Conservation (phyloP, 1,284 basidiomycete genomes). For the Ceratobasidium sp. region DNA sequence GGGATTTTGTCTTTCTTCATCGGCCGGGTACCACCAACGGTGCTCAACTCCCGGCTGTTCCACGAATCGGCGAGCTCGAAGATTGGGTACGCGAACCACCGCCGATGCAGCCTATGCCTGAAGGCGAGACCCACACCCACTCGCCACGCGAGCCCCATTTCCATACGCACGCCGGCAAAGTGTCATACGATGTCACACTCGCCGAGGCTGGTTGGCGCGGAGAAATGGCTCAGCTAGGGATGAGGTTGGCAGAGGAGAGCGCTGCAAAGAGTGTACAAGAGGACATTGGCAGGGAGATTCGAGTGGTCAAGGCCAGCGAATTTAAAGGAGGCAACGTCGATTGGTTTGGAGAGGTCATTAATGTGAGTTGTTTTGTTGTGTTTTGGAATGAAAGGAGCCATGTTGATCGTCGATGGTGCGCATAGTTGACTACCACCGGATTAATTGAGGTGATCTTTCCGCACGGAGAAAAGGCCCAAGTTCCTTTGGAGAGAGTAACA, state of each 20-base stretch:
- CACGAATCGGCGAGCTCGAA: conserved; percentile 80
- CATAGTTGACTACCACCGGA: conserved; percentile 73
- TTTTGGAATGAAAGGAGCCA: not conserved
- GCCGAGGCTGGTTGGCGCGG: conserved; percentile 65
- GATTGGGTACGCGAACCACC: conserved; percentile 73
- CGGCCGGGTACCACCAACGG: conserved; percentile 70
- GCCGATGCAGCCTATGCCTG: conserved; percentile 45
- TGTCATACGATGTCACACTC: conserved; percentile 19
- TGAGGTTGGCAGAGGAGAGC: conserved; percentile 61
- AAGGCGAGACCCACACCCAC: conserved; percentile 40
- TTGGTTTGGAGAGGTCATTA: conserved; percentile 82
- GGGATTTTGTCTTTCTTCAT: conserved; percentile 85
- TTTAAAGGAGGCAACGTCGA: conserved; percentile 54
- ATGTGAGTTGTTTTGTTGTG: conserved; percentile 56
- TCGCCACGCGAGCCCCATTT: conserved; percentile 46
- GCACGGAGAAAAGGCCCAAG: conserved; percentile 56
- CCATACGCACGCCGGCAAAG: conserved; percentile 22
- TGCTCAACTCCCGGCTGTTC: conserved; percentile 67
- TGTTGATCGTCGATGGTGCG: not conserved
- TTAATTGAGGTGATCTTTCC: conserved; percentile 70
- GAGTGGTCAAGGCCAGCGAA: conserved; percentile 50
- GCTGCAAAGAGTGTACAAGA: conserved; percentile 41
- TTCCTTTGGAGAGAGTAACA: conserved; percentile 71
- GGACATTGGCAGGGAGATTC: conserved; percentile 18
- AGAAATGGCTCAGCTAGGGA: conserved; percentile 70